Base-by-base conservation (phyloP, 768 basidiomycete species). In the Hygrocybe coccinea region DNA sequence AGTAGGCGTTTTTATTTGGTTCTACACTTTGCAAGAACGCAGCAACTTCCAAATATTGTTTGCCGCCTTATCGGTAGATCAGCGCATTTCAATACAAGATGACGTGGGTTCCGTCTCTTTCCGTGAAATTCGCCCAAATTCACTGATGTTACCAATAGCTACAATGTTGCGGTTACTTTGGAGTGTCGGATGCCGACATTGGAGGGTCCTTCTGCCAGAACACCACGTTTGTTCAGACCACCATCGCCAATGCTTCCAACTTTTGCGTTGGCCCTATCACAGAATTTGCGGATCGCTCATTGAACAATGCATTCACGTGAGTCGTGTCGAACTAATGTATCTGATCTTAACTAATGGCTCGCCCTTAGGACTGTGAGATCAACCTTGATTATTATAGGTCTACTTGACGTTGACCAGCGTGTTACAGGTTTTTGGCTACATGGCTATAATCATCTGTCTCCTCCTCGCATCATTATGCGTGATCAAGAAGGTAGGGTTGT, bases 251-350 rank as follows among this genome's bases (percentile, higher is more conserved):
- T 17, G 68, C 74, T 34, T 62, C 69, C 49, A 69, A 68, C 55
- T 84, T 78, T 55, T 97, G 93, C 64, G 86, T 89, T 44, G 76
- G 79, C n/a, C 79, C 83, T 25, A 74, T 88, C 49, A 88, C 86
- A 12, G 68, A 68, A 12, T 83, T 79, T 65, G 84, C 86, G 12
- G 90, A 95, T 64, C 73, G 66, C 60, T 87, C 82, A 15, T 73
- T 97, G 58, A 89, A 93, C 67, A 78, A 89, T 57, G 76, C 87
- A 44, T 97, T 95, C 73, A 89, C 91, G 86, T 91, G 70, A 58
- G 85, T 81, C 39, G 19, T 22, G 48, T 35, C 19, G n/a, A n/a
- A n/a, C n/a, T 15, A 5, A 39, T 24, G 35, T 25, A 46, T 15
- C 19, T 47, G n/a, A 53, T 21, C 36, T 47, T 41, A 54, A 49